phyloP scores from a whole-genome alignment of 768 basidiomycete genomes.

The Tulasnella sp. region DNA sequence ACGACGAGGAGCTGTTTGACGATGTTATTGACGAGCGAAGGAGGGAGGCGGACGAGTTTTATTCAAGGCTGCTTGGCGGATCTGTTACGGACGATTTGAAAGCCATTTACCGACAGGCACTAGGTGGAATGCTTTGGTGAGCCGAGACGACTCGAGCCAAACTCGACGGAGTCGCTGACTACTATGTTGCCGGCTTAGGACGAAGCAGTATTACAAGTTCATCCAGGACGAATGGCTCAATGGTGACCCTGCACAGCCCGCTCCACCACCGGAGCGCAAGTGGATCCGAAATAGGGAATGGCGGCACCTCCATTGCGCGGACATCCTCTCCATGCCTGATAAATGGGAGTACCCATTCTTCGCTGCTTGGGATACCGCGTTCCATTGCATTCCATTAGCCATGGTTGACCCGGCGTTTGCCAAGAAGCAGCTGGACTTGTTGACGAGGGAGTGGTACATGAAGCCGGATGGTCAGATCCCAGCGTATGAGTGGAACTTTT shows the following conservation, averaged over 20 bases:
- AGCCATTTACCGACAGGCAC: slow-evolving; percentile 93
- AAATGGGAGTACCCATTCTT: slow-evolving; percentile 99
- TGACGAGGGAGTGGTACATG: slow-evolving; percentile 98
- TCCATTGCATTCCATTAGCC: slow-evolving; percentile 96
- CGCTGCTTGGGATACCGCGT: slow-evolving; percentile 97
- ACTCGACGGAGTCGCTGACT: not conserved
- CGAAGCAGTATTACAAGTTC: slow-evolving; percentile 95
- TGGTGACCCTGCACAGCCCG: slow-evolving; percentile 90
- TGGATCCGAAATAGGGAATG: slow-evolving; percentile 88
- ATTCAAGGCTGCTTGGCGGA: slow-evolving; percentile 67
- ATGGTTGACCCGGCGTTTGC: slow-evolving; percentile 92
- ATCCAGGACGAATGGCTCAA: slow-evolving; percentile 95
- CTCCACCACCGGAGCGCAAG: slow-evolving; percentile 86
- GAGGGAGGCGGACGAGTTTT: slow-evolving; percentile 95
- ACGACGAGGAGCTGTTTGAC: slow-evolving; percentile 87
- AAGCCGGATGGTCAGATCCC: slow-evolving; percentile 98
- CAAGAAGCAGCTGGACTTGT: slow-evolving; percentile 92
- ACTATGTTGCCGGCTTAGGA: slow-evolving; percentile 32
- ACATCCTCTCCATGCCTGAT: slow-evolving; percentile 98
- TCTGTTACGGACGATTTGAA: slow-evolving; percentile 86
- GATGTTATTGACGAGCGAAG: slow-evolving; percentile 82
- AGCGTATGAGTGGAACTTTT: slow-evolving; percentile 99
- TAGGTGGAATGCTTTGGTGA: slow-evolving; percentile 92
- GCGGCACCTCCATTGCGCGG: slow-evolving; percentile 91
- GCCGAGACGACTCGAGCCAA: slow-evolving; percentile 7